Conservation (phyloP, 2,329 filamentous ascomycete species). For the Hymenoscyphus repandus region DNA sequence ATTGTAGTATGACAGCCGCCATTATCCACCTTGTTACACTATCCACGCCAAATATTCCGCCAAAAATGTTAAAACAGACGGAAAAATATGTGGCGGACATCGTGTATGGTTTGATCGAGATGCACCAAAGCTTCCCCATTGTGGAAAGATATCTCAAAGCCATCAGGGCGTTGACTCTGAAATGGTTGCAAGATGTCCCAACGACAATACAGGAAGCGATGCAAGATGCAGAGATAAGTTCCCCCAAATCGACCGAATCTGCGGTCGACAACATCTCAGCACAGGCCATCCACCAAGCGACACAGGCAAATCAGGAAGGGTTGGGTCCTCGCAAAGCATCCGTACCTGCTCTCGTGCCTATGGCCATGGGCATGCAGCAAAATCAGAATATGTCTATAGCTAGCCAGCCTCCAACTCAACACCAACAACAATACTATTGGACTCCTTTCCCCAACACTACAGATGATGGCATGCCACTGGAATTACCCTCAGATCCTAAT, state of each 20-base stretch:
- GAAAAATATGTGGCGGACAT: constrained; percentile 7
- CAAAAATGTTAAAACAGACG: constrained; percentile 1
- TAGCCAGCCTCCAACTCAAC: background rate
- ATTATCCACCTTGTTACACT: constrained; percentile 20
- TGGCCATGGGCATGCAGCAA: no score
- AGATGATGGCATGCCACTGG: constrained; percentile 16
- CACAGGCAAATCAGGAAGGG: no score
- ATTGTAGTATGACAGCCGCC: constrained; percentile 19
- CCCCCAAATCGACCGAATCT: no score
- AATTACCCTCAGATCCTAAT: background rate
- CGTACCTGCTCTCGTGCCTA: no score
- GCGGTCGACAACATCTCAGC: no score
- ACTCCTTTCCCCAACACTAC: constrained; percentile 14
- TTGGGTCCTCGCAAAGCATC: no score
- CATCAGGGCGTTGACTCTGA: constrained; percentile 6
- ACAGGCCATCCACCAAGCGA: no score
- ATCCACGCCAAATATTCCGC: background rate
- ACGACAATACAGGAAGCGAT: constrained; percentile 1
- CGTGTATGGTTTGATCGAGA: constrained; percentile 9
- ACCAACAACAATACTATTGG: constrained; percentile 11
- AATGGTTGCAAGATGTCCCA: constrained; percentile 10
- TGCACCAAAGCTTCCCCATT: constrained; percentile 6
- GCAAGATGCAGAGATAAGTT: constrained; percentile 2
- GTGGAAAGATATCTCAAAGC: constrained; percentile 7
- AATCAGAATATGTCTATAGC: background rate